These are phyloP conservation scores for Takakia lepidozioides DNA, from an alignment of 225 moss, liverwort and hornwort species.

Conservation along the genomic window DNA sequence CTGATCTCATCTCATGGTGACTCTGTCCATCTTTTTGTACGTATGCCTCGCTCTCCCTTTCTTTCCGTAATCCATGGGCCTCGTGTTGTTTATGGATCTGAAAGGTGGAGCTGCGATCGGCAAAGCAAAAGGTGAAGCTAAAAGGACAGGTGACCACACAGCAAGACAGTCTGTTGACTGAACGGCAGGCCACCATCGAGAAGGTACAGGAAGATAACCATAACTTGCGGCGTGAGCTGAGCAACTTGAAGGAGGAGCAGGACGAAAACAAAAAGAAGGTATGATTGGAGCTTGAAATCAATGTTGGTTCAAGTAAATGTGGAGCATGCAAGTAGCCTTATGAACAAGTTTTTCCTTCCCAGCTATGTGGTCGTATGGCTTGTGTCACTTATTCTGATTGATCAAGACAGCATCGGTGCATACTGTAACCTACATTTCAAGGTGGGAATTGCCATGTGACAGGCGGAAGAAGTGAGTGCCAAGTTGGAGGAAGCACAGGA, in stretches of 20 bases:
- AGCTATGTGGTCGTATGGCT: no score
- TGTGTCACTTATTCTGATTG: no score
- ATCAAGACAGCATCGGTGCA: no score
- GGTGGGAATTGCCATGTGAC: slow-evolving; percentile 9
- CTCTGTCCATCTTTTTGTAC: no score
- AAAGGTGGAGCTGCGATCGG: slow-evolving; percentile 83
- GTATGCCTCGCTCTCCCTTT: no score
- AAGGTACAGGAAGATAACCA: slow-evolving; percentile 69
- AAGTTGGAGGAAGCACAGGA: slow-evolving; percentile 91
- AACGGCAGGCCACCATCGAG: slow-evolving; percentile 79
- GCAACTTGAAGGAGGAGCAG: slow-evolving; percentile 56
- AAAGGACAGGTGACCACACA: slow-evolving; percentile 90
- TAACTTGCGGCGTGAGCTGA: slow-evolving; percentile 63
- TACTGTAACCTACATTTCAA: no score
- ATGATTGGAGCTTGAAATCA: no score
- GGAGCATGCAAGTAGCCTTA: no score
- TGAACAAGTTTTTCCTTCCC: no score
- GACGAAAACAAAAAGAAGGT: slow-evolving; percentile 82
- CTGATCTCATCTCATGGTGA: no score
- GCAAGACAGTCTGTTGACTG: slow-evolving; percentile 84
- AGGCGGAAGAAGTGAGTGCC: slow-evolving; percentile 65
- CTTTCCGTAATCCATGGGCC: no score
- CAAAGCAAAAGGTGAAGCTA: slow-evolving; percentile 92
- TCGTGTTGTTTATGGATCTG: slow-evolving; percentile 5
- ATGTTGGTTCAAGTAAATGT: no score